Conservation (phyloP, 192 early-diverging fungal genomes). For the Backusella parvicylindrica region DNA sequence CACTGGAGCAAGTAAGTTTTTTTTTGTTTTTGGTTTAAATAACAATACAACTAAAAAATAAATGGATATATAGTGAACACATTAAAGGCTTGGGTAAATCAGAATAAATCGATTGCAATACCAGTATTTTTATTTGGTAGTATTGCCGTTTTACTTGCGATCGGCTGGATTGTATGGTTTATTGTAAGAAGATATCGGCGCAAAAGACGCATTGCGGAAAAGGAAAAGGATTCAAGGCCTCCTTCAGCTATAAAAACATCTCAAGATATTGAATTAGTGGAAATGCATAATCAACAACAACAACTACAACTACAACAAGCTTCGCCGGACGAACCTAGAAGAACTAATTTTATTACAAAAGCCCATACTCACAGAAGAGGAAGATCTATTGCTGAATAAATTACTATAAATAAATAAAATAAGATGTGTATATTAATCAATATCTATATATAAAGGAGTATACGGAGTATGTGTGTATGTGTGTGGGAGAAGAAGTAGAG, state of each 20-base stretch:
- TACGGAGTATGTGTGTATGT: not conserved
- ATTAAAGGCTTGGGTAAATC: constrained; percentile 36
- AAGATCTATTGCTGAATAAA: not conserved
- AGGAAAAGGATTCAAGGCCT: constrained; percentile 28
- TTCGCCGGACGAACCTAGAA: not conserved
- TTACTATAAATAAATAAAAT: not conserved
- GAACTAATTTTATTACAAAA: not conserved
- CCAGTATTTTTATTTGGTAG: constrained; percentile 35
- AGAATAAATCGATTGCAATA: constrained; percentile 41
- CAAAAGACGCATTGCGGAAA: not conserved
- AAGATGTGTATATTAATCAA: not conserved
- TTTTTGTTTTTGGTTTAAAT: not conserved
- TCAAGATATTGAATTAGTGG: not conserved
- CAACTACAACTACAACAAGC: not conserved
- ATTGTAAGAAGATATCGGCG: not conserved
- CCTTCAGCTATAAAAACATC: constrained; percentile 7
- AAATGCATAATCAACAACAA: not conserved
- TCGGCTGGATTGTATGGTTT: constrained; percentile 20
- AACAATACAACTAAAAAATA: not conserved
- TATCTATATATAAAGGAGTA: not conserved
- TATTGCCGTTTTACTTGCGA: constrained; percentile 26
- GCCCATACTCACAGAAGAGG: not conserved
- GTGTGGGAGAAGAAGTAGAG: not conserved
- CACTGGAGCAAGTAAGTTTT: constrained; percentile 22
- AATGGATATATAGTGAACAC: constrained; percentile 10